Percentiles rank a stretch among this genome's conserved stretches.
These are phyloP conservation scores for Scedosporium aurantiacum DNA, from an alignment of 2,329 filamentous ascomycete species.

Conservation along the genomic window DNA sequence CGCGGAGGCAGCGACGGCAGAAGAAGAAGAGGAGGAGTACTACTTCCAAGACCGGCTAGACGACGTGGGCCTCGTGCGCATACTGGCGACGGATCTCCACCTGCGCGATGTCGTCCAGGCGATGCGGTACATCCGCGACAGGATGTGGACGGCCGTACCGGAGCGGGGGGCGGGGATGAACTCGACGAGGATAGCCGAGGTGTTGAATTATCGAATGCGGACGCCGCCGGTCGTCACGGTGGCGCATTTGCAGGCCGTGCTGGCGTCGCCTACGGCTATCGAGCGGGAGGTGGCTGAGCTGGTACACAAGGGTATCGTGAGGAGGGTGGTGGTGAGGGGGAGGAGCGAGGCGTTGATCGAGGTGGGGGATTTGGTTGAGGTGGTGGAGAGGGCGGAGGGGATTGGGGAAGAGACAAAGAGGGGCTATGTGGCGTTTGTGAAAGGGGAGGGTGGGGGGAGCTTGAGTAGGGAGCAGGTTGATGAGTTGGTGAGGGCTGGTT, in stretches of 20 bases:
- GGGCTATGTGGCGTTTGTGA: constrained; percentile 41
- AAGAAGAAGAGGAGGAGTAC: constrained; percentile 15
- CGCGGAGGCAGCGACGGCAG: constrained; percentile 3
- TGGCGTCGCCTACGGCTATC: constrained; percentile 49
- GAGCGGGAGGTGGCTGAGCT: constrained; percentile 59
- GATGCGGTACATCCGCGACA: constrained; percentile 47
- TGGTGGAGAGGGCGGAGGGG: constrained; percentile 25
- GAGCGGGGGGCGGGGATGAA: constrained; percentile 47
- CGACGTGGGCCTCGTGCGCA: constrained; percentile 45
- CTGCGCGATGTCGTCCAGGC: constrained; percentile 54
- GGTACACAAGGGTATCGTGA: constrained; percentile 41
- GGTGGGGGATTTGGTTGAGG: constrained; percentile 40
- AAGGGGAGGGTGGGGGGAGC: constrained; percentile 25
- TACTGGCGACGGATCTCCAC: constrained; percentile 42
- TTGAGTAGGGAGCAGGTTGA: constrained; percentile 38
- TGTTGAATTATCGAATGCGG: constrained; percentile 47
- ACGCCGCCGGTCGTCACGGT: constrained; percentile 55
- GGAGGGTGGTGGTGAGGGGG: constrained; percentile 49
- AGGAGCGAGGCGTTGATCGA: constrained; percentile 56
- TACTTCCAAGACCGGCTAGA: constrained; percentile 37
- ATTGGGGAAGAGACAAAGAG: constrained; percentile 32
- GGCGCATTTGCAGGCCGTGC: constrained; percentile 54
- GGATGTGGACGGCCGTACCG: constrained; percentile 56
- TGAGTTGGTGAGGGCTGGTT: constrained; percentile 53
- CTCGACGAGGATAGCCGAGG: constrained; percentile 49